Percentiles rank a stretch among this genome's conserved stretches.
phyloP scores from a whole-genome alignment of 257 asterid species.

The Solanum medicagineum region DNA sequence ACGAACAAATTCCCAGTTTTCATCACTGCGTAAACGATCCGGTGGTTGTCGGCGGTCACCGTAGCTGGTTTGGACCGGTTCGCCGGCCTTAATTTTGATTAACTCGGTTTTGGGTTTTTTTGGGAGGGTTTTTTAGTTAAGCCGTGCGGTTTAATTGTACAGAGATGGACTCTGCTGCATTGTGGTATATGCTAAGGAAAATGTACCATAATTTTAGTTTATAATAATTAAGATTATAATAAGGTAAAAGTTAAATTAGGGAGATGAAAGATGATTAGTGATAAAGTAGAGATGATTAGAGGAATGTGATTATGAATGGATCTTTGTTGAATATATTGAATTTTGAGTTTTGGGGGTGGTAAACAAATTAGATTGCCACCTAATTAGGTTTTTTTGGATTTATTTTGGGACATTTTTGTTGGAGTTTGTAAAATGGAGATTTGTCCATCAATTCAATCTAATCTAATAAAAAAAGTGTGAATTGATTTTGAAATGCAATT shows the following conservation, averaged over 20 bases:
- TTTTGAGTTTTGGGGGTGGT: neutral
- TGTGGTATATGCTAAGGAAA: neutral
- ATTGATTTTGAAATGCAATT: neutral
- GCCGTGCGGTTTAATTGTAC: neutral
- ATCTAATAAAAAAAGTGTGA: neutral
- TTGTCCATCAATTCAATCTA: neutral
- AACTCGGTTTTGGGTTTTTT: neutral
- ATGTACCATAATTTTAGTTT: neutral
- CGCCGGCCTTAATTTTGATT: conserved; percentile 11
- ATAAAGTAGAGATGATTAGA: neutral
- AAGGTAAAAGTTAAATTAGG: neutral
- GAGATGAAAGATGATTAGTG: neutral
- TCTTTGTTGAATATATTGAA: neutral
- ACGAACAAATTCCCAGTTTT: conserved; percentile 19
- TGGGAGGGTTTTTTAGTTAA: neutral
- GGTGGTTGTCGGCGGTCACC: conserved; percentile 12
- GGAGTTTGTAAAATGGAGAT: neutral
- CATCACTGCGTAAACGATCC: conserved; percentile 69
- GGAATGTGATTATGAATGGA: neutral
- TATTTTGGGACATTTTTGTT: neutral
- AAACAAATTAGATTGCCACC: neutral
- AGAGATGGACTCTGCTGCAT: neutral
- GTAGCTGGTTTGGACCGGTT: conserved; percentile 43
- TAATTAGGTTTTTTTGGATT: neutral
- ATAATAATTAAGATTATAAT: neutral